These are phyloP conservation scores for Vigna trinervia DNA, from an alignment of 306 rosid species.

Conservation along the genomic window DNA sequence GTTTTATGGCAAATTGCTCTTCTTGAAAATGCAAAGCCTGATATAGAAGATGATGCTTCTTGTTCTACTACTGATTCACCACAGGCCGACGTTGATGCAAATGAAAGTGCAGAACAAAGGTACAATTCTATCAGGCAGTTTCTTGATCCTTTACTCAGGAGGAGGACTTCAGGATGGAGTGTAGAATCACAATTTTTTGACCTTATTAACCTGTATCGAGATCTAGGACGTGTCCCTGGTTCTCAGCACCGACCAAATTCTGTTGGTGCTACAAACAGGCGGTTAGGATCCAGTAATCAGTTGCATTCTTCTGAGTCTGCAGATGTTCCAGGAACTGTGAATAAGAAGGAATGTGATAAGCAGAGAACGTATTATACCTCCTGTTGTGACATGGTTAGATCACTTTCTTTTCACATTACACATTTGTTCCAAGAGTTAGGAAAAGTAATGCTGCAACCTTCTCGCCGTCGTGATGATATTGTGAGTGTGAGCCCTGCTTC, in stretches of 20 bases:
- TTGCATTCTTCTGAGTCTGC: conserved; percentile 60
- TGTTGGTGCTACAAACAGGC: conserved; percentile 61
- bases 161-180: conserved; percentile 93
- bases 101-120: conserved; percentile 86
- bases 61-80: conserved; percentile 73
- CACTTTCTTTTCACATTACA: conserved; percentile 90
- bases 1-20: conserved; percentile 91
- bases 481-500: conserved; percentile 80
- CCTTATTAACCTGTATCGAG: conserved; percentile 85
- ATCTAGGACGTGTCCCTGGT: conserved; percentile 78
- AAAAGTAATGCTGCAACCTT: conserved; percentile 86
- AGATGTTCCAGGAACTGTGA: conserved; percentile 57
- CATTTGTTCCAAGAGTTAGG: conserved; percentile 98
- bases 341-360: conserved; percentile 72
- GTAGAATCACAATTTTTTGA: conserved; percentile 94
- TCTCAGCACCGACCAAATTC: conserved; percentile 69
- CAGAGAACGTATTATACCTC: conserved; percentile 73
- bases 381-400: conserved; percentile 86
- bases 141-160: conserved; percentile 85
- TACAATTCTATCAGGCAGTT: conserved; percentile 90
- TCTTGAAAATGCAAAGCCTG: conserved; percentile 81
- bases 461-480: conserved; percentile 93
- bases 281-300: conserved; percentile 61
- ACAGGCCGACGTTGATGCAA: conserved; percentile 66
- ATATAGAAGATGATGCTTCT: conserved; percentile 65